phyloP scores from a whole-genome alignment of 179 eudicot genomes.

The Actinidia polygama region DNA sequence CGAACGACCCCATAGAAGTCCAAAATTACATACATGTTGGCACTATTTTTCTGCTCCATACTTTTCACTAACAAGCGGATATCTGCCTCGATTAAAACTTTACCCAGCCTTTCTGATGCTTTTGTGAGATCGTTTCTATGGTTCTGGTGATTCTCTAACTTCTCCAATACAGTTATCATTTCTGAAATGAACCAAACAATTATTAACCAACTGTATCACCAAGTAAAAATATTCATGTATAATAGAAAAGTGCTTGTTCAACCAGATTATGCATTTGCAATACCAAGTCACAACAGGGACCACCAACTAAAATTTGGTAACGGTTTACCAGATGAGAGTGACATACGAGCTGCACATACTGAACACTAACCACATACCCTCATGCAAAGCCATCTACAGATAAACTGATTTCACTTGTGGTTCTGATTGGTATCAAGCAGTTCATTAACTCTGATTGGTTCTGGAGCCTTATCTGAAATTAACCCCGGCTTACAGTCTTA shows the following conservation, averaged over 20 bases:
- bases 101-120: constrained; percentile 72
- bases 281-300: neutral
- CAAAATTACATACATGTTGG: constrained; percentile 58
- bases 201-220: neutral
- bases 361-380: neutral
- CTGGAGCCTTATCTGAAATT: neutral
- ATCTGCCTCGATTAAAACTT: constrained; percentile 79
- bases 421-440: neutral
- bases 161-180: constrained; percentile 54
- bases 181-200: constrained; percentile 46
- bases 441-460: too few species aligned
- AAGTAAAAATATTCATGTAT: neutral
- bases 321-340: neutral
- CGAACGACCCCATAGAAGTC: neutral
- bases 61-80: constrained; percentile 61
- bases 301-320: neutral
- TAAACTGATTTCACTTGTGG: neutral
- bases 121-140: constrained; percentile 48
- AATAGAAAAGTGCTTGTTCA: constrained; percentile 6
- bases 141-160: constrained; percentile 43
- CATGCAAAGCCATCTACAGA: neutral
- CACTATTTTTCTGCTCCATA: constrained; percentile 58
- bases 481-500: neutral
- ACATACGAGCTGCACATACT: neutral
- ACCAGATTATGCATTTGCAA: constrained; percentile 1